Conservation (phyloP, 192 early-diverging fungal species). For the Podila epicladia region DNA sequence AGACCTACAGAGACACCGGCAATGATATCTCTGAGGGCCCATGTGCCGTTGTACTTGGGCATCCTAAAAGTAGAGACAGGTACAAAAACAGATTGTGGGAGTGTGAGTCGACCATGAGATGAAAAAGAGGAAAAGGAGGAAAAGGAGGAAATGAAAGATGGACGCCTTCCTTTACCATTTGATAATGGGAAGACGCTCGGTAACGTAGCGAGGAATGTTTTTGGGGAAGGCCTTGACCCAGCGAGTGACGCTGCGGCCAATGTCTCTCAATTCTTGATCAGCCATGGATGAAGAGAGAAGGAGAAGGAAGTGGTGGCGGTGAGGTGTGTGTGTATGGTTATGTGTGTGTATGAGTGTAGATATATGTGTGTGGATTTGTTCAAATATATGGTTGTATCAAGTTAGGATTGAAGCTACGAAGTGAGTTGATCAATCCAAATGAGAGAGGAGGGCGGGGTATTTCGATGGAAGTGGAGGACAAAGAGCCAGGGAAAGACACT, state of each 20-base stretch:
- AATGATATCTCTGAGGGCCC: slow-evolving; percentile 64
- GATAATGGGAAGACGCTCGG: slow-evolving; percentile 47
- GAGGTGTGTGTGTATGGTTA: background rate
- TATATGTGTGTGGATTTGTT: background rate
- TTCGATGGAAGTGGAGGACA: background rate
- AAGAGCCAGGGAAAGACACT: slow-evolving; percentile 8
- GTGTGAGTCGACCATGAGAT: background rate
- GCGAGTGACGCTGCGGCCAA: slow-evolving; percentile 16
- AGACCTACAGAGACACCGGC: slow-evolving; percentile 84
- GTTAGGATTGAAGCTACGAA: background rate
- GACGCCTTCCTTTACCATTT: slow-evolving; percentile 31
- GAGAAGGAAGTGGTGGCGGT: background rate
- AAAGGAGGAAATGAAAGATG: background rate
- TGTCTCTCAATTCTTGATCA: slow-evolving; percentile 34
- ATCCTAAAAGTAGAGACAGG: slow-evolving; percentile 9
- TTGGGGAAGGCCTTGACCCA: slow-evolving; percentile 48
- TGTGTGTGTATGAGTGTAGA: background rate
- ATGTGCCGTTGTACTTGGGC: slow-evolving; percentile 53
- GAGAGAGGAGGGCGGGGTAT: background rate
- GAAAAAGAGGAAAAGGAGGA: background rate
- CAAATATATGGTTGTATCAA: background rate
- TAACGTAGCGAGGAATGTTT: slow-evolving; percentile 36
- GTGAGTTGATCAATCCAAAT: no score
- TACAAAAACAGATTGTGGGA: background rate
- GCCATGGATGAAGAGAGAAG: slow-evolving; percentile 14